phyloP scores from a whole-genome alignment of 129 eudicot genomes.

The Gnaphalium uliginosum region DNA sequence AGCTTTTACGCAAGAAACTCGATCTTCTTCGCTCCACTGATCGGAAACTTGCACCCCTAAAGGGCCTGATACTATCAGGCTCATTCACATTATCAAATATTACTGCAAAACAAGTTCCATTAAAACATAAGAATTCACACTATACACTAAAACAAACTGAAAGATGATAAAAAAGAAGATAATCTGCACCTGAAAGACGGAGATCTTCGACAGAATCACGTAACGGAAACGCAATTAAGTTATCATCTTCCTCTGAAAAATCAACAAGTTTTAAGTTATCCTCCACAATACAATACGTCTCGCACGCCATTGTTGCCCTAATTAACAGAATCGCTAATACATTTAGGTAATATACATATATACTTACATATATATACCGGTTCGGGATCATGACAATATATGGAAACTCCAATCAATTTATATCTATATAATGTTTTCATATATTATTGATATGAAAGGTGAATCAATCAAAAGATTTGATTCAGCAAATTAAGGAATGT shows the following conservation, averaged over 20 bases:
- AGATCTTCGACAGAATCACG: background rate
- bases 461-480: background rate
- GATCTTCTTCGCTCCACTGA: background rate
- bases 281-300: background rate
- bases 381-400: background rate
- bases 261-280: background rate
- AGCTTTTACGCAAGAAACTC: conserved; percentile 1
- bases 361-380: background rate
- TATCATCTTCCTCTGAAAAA: conserved; percentile 13
- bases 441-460: background rate
- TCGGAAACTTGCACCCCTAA: background rate
- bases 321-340: background rate
- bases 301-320: conserved; percentile 10
- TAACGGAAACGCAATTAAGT: background rate
- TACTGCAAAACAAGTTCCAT: background rate
- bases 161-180: background rate
- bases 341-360: background rate
- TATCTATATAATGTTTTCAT: background rate
- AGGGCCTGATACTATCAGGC: background rate
- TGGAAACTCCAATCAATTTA: background rate
- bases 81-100: background rate
- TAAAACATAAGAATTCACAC: background rate
- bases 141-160: background rate
- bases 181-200: background rate
- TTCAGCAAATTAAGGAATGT: background rate